Percentiles rank a stretch among this genome's conserved stretches.
Conservation (phyloP, 495 filamentous ascomycete genomes). For the Xylaria bambusicola region DNA sequence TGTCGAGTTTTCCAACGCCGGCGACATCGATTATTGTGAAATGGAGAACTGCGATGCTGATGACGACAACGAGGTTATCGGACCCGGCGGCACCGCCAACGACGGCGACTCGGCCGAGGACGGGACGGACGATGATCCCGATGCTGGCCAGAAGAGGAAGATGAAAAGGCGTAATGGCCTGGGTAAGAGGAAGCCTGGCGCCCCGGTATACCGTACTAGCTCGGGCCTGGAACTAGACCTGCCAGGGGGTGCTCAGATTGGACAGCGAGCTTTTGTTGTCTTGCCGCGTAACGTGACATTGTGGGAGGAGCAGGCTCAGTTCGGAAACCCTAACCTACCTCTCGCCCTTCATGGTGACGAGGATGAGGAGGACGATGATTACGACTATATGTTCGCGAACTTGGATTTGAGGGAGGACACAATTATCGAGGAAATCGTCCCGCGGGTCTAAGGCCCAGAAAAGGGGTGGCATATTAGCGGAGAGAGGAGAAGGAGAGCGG, state of each 20-base stretch:
- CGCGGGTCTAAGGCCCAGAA: background rate
- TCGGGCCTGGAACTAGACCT: slow-evolving; percentile 5
- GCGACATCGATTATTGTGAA: slow-evolving; percentile 1
- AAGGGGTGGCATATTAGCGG: too few relatives aligned
- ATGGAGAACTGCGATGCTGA: background rate
- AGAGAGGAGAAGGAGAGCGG: too few relatives aligned
- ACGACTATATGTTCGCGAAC: slow-evolving; percentile 4
- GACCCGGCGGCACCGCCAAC: background rate
- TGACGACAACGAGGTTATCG: slow-evolving; percentile 3
- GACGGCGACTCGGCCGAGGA: slow-evolving; percentile 3
- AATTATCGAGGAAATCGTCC: background rate
- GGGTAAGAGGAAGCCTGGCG: background rate
- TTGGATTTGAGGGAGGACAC: slow-evolving; percentile 7
- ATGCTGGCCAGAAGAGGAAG: slow-evolving; percentile 1
- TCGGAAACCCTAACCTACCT: slow-evolving; percentile 1
- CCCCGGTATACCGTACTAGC: slow-evolving; percentile 5
- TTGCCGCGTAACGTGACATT: slow-evolving; percentile 10
- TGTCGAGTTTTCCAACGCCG: slow-evolving; percentile 3
- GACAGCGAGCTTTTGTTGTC: slow-evolving; percentile 7
- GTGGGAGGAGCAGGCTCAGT: slow-evolving; percentile 9
- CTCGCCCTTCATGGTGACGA: background rate
- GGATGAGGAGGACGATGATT: slow-evolving; percentile 1
- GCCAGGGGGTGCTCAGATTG: background rate
- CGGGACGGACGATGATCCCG: background rate
- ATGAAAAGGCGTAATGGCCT: background rate